Evolutionary conservation across 2,329 filamentous ascomycete species (phyloP), one percentile per base, ranked within the genome.

Genomic region (Stromatinia cepivora): DNA sequence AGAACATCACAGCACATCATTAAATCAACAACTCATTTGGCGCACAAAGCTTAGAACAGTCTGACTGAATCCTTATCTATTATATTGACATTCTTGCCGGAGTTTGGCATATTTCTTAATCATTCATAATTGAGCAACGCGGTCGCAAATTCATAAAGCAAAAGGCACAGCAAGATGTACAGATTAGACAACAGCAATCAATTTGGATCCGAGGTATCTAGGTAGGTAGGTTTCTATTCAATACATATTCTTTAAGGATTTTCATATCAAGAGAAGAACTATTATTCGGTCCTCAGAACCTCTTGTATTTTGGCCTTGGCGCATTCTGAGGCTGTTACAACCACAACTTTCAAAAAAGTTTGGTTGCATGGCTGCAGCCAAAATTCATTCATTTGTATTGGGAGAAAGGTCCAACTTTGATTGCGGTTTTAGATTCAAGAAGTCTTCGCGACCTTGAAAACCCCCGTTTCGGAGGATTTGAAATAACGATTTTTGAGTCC

Each of bases 201-300:
- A 50, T 13, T 50, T 36, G 22, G 17, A 50, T 50, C 20, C 20
- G 22, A 36, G 31, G 20, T n/a, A n/a, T 34, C 31, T 22, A 36
- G 31, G 31, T 57, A 36, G 11, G 54, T 39, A 57, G 34, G 22
- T n/a, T 15, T 39, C 11, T 22, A 39, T 39, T 25, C 36, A 22
- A n/a, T n/a, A 57, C 54, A 57, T 15, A 22, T 15, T 9, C 20
- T n/a, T 8, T 39, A 39, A 4, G 34, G 46, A 63, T 34, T 11
- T n/a, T 63, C 28, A 52, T 36, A 4, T 52, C 22, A 31, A 52
- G n/a, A 52, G 59, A 63, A 63, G 8, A 63, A 39, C 13, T 52
- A 39, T 25, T 31, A 15, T 39, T 48, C 25, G 13, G 22, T 39
- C 31, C n/a, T 52, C 59, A 25, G 39, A 63, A n/a, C n/a, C 10